Percentiles rank a stretch among this genome's conserved stretches.
Conservation (phyloP, 1,284 basidiomycete species). For the Boletus smithii region DNA sequence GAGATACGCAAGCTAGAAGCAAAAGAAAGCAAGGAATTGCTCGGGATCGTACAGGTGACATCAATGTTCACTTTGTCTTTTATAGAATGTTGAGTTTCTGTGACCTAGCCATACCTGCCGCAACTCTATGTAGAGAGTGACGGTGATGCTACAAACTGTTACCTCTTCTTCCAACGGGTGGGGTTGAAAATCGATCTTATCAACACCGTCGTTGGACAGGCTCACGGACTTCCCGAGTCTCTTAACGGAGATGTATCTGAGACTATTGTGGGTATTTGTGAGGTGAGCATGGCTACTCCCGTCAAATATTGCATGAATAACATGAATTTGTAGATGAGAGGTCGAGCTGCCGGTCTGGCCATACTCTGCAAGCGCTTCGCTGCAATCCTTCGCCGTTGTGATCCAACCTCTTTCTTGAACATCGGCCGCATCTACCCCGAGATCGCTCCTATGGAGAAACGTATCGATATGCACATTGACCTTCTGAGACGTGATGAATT, state of each 20-base stretch:
- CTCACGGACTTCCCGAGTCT: constrained; percentile 78
- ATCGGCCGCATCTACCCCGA: constrained; percentile 85
- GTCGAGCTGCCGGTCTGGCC: constrained; percentile 74
- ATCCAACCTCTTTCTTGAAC: constrained; percentile 79
- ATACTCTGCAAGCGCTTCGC: constrained; percentile 86
- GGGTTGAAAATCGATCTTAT: constrained; percentile 84
- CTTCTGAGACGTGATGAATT: constrained; percentile 85
- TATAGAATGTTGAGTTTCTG: background rate
- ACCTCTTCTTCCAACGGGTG: constrained; percentile 88
- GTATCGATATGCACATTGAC: constrained; percentile 88
- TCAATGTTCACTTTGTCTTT: background rate
- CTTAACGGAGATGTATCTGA: constrained; percentile 80
- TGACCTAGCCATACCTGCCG: constrained; percentile 73
- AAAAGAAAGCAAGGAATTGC: constrained; percentile 72
- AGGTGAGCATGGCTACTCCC: constrained; percentile 47
- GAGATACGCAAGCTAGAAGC: constrained; percentile 85
- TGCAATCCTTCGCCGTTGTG: constrained; percentile 72
- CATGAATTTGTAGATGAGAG: constrained; percentile 58
- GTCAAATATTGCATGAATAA: background rate
- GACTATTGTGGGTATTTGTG: constrained; percentile 83
- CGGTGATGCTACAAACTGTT: constrained; percentile 80
- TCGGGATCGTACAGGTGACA: constrained; percentile 64
- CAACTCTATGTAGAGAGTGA: constrained; percentile 84
- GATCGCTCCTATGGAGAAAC: constrained; percentile 83
- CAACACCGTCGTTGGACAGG: constrained; percentile 74